phyloP scores from a whole-genome alignment of 495 filamentous ascomycete species.

The Penicillium macrosclerotiorum region DNA sequence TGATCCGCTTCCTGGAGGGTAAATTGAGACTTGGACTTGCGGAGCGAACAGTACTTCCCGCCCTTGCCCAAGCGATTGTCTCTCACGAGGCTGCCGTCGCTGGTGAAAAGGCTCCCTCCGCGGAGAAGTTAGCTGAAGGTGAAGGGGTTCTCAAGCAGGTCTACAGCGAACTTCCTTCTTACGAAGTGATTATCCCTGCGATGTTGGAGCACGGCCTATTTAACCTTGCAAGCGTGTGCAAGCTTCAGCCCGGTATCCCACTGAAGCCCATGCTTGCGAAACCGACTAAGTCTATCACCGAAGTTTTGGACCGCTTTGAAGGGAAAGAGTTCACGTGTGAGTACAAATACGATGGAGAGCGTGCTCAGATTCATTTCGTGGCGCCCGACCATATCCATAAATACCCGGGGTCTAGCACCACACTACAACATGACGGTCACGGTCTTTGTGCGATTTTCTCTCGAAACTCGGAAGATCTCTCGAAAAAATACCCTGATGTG shows the following conservation, averaged over 20 bases:
- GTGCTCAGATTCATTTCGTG: constrained; percentile 96
- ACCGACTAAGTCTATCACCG: constrained; percentile 97
- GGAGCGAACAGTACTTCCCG: constrained; percentile 86
- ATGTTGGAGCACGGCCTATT: constrained; percentile 84
- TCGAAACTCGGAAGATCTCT: constrained; percentile 91
- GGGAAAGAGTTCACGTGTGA: constrained; percentile 95
- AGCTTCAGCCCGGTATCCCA: constrained; percentile 88
- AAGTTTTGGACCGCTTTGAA: constrained; percentile 96
- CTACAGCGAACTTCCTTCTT: constrained; percentile 92
- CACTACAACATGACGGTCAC: constrained; percentile 51
- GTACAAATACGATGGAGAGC: constrained; percentile 97
- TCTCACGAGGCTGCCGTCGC: constrained; percentile 72
- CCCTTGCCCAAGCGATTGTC: constrained; percentile 83
- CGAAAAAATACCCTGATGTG: constrained; percentile 96
- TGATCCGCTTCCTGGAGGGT: constrained; percentile 89
- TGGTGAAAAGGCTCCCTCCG: constrained; percentile 63
- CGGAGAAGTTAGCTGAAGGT: constrained; percentile 73
- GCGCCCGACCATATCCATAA: constrained; percentile 72
- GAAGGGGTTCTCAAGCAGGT: constrained; percentile 85
- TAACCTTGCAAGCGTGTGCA: constrained; percentile 79
- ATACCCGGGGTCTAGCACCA: constrained; percentile 49
- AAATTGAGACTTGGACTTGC: constrained; percentile 89
- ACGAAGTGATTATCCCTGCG: constrained; percentile 89
- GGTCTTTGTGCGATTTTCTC: constrained; percentile 91
- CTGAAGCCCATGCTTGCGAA: constrained; percentile 99